Conservation (phyloP, 2,329 filamentous ascomycete species). For the Cadophora malorum region DNA sequence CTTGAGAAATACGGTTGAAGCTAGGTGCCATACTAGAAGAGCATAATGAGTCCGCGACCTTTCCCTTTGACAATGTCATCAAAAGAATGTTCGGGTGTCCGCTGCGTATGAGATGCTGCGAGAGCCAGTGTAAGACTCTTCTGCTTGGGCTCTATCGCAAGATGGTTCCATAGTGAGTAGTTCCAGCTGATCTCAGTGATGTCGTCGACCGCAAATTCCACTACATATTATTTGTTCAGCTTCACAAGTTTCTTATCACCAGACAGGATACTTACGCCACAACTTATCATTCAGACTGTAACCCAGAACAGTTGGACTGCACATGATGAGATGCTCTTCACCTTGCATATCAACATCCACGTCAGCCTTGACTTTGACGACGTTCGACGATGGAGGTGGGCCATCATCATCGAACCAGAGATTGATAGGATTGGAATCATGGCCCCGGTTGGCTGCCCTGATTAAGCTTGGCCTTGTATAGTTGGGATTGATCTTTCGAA, state of each 20-base stretch:
- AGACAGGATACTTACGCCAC: slow-evolving; percentile 24
- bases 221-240: slow-evolving; percentile 30
- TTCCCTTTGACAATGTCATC: slow-evolving; percentile 14
- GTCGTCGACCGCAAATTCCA: slow-evolving; percentile 29
- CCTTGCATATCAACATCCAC: no score
- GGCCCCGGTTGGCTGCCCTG: no score
- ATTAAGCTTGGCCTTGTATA: no score
- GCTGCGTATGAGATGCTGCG: slow-evolving; percentile 12
- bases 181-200: slow-evolving; percentile 30
- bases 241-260: slow-evolving; percentile 1
- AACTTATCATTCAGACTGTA: slow-evolving; percentile 25
- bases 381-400: no score
- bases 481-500: no score
- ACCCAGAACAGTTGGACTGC: slow-evolving; percentile 23
- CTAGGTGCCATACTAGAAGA: slow-evolving; percentile 21
- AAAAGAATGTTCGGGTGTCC: background rate
- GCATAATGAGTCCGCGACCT: slow-evolving; percentile 7
- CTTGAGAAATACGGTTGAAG: background rate
- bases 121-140: slow-evolving; percentile 30
- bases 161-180: slow-evolving; percentile 1
- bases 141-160: slow-evolving; percentile 38
- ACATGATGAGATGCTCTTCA: slow-evolving; percentile 31
- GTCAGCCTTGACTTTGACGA: slow-evolving; percentile 30
- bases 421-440: no score
- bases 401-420: no score